Evolutionary conservation across 768 basidiomycete species (phyloP), one percentile per base, ranked within the genome.

Genomic region (Dacryopinax primogenitus): DNA sequence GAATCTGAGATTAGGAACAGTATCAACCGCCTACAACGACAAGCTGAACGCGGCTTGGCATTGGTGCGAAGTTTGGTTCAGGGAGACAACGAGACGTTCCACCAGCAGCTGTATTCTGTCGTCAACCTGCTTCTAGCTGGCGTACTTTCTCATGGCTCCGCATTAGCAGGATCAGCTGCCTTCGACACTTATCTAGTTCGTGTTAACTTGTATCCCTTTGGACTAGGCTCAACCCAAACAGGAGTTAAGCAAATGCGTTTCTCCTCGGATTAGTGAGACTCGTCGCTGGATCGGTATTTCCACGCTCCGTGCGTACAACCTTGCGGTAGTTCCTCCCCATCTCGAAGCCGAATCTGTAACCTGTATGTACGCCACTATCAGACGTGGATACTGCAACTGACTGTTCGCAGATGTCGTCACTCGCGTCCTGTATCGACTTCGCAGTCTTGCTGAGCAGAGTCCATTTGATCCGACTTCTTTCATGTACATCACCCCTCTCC

Each of bases 401-500:
- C 7, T 58, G 4, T 63, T 39, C n/a, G 26, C 65, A 93, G 93
- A 79, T 4, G 78, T 97, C 33, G 80, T 94, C 28, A 77, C 90
- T 51, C 88, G 96, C 30, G 85, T 98, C 0, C 78, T 99, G 1
- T 88, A 95, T 73, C 84, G 90, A 21, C 73, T 98, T 0, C 84
- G 89, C 21, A 87, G 82, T 66, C 78, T 94, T 2, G 85, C 90
- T 0, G 90, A 94, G 67, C 86, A 90, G 68, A 76, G 82, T 0
- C 84, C 92, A 0, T 86, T 97, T 62, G 91, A 95, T 71, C 81
- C 87, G 0, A 84, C 90, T 1, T 93, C 92, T 0, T 95, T 90
- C 74, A 84, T 89, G 0, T 90, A 93, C 69, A 75, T 83, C 0
- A 87, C 85, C 61, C 88, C 91, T 7, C 79, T 98, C 13, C 75